These are phyloP conservation scores for Chloroidium sp. DNA, from an alignment of 163 green algal species.

Conservation along the genomic window DNA sequence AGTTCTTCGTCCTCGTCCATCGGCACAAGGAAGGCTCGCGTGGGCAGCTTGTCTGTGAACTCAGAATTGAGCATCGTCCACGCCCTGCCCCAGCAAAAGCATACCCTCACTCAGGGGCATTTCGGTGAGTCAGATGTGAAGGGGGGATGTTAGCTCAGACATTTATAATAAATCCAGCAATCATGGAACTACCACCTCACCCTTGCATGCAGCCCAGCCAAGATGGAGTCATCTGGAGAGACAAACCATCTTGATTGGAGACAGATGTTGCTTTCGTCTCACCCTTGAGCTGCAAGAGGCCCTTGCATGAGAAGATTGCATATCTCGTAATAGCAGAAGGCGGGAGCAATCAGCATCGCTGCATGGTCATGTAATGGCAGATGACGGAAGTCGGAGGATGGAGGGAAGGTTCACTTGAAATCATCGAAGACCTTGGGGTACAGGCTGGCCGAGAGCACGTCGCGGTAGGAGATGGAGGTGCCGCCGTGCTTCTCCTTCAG, in stretches of 20 bases:
- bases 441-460: constrained; percentile 78
- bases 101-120: constrained; percentile 36
- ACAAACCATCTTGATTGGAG: no score
- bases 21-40: constrained; percentile 71
- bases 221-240: no score
- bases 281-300: no score
- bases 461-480: constrained; percentile 42
- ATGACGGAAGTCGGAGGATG: no score
- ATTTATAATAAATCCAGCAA: neutral
- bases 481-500: constrained; percentile 60
- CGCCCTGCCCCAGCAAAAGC: neutral
- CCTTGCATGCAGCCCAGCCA: no score
- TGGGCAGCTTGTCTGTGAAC: constrained; percentile 64
- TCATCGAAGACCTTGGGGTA: constrained; percentile 92
- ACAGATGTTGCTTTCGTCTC: no score
- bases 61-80: no score
- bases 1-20: constrained; percentile 84
- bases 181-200: no score
- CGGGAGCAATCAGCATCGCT: no score
- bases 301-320: no score
- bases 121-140: constrained; percentile 27
- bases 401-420: constrained; percentile 51
- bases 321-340: no score
- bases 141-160: neutral
- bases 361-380: no score